A percentile compares a stretch with the other conserved stretches of the same genome.
Conservation (phyloP, 2,329 filamentous ascomycete genomes). For the Fusarium fracticaudum region DNA sequence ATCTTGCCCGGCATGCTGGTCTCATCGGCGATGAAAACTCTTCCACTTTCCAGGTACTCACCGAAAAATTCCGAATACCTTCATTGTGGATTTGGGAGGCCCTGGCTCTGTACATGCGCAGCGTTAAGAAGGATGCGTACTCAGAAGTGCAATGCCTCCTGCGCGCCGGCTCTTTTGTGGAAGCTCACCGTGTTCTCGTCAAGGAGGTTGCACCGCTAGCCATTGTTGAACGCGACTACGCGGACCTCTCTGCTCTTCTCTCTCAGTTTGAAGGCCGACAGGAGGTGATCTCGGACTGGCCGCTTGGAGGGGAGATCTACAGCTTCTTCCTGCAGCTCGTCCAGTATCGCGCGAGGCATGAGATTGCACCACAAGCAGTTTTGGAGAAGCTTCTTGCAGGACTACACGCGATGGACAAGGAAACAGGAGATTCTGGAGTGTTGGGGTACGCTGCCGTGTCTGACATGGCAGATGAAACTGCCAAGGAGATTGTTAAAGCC, state of each 20-base stretch:
- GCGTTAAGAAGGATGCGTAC: constrained; percentile 73
- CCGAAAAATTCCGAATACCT: constrained; percentile 75
- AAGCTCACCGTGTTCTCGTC: constrained; percentile 86
- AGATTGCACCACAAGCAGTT: constrained; percentile 54
- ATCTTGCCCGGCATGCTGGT: constrained; percentile 77
- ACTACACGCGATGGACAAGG: constrained; percentile 64
- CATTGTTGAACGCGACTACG: constrained; percentile 84
- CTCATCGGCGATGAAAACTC: constrained; percentile 69
- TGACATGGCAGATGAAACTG: constrained; percentile 82
- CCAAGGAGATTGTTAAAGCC: constrained; percentile 68
- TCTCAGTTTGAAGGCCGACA: constrained; percentile 74
- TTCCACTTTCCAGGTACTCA: constrained; percentile 67
- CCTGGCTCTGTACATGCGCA: constrained; percentile 83
- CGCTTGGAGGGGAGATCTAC: constrained; percentile 83
- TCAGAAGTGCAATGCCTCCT: constrained; percentile 83
- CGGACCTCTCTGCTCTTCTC: constrained; percentile 73
- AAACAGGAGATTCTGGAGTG: constrained; percentile 58
- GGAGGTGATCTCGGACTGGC: constrained; percentile 75
- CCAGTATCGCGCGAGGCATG: constrained; percentile 53
- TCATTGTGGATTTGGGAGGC: constrained; percentile 85
- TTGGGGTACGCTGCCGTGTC: constrained; percentile 74
- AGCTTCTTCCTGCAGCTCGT: constrained; percentile 66
- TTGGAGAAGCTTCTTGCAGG: constrained; percentile 67
- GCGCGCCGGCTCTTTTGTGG: constrained; percentile 76
- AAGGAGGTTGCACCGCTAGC: constrained; percentile 82